Conservation (phyloP, 1,139 yeast genomes). For the Debaryomycetaceae sp. region DNA sequence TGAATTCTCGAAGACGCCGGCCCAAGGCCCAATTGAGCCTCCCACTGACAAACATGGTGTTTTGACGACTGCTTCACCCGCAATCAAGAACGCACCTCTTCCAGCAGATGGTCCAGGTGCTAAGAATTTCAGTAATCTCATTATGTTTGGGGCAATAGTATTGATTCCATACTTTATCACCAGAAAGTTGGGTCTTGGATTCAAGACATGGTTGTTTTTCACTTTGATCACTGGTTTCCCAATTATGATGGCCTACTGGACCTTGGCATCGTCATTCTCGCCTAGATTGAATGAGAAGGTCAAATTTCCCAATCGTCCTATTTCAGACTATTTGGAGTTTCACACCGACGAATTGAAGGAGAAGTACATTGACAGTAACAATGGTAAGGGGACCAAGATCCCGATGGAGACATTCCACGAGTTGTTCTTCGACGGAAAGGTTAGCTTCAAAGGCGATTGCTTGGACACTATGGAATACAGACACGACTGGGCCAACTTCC, state of each 20-base stretch:
- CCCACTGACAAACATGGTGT: slow-evolving; percentile 54
- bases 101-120: slow-evolving; percentile 94
- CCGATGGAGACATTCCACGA: slow-evolving; percentile 95
- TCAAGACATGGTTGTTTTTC: slow-evolving; percentile 60
- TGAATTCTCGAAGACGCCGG: slow-evolving; percentile 60
- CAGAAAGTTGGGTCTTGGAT: slow-evolving; percentile 71
- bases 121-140: slow-evolving; percentile 64
- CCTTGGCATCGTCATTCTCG: slow-evolving; percentile 67
- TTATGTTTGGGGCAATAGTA: slow-evolving; percentile 50
- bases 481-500: slow-evolving; percentile 87
- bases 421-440: slow-evolving; percentile 79
- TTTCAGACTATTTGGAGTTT: slow-evolving; percentile 76
- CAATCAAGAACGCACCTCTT: slow-evolving; percentile 81
- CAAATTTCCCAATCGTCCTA: slow-evolving; percentile 71
- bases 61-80: slow-evolving; percentile 60
- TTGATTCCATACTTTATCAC: slow-evolving; percentile 64
- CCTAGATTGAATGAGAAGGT: slow-evolving; percentile 83
- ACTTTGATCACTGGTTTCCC: slow-evolving; percentile 58
- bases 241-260: slow-evolving; percentile 79
- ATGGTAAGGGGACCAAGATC: slow-evolving; percentile 67
- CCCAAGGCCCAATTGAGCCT: slow-evolving; percentile 47
- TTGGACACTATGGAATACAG: slow-evolving; percentile 80
- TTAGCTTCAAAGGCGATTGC: slow-evolving; percentile 83
- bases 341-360: slow-evolving; percentile 70
- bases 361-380: slow-evolving; percentile 54